Base-by-base conservation (phyloP, 306 rosid genomes). In the Castanospermum australe region DNA sequence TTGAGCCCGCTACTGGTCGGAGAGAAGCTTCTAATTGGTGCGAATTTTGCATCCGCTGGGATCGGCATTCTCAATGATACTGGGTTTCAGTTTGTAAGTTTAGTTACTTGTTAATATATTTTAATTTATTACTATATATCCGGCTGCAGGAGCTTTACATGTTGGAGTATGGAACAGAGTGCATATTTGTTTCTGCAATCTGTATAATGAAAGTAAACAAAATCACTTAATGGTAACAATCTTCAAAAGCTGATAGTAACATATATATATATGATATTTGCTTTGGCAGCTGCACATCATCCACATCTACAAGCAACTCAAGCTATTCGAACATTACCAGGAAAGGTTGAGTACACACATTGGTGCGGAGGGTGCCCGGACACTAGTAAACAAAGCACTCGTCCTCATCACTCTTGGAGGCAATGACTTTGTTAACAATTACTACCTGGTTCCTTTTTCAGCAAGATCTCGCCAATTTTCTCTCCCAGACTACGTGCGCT, bases 1-100 rank as follows among this genome's bases (percentile, higher is more conserved):
- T 87, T 93, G 91, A 93, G 97, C 61, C 98, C 98, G 0, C 18
- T 54, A 4, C 89, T 93, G 5, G 67, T 12, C 0, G 95, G 93
- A 71, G 65, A 90, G 67, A 87, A 57, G 30, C 91, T 93, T 18
- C 91, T 91, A 3, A 81, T 83, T 39, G 98, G 98, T 60, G 98
- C 98, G 25, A 93, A 93, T 84, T 91, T 93, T 73, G 98, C 98
- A 30, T 93, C 98, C 0, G 98, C 98, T 55, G 98, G 98, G 30
- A 91, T 93, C 51, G 98, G 98, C 48, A 91, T 93, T 65, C 97
- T 93, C 70, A 93, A 93, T 30, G 98, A 93, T 81, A 93, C 97
- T 0, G 98, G 98, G 75, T 13, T 91, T 79, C 98, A 93, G 80
- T 93, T 93, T 88, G 98, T 93, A 73, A 82, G 95, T 76, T 4